Conservation (phyloP, 139 green algal species). For the Closterium sp. region DNA sequence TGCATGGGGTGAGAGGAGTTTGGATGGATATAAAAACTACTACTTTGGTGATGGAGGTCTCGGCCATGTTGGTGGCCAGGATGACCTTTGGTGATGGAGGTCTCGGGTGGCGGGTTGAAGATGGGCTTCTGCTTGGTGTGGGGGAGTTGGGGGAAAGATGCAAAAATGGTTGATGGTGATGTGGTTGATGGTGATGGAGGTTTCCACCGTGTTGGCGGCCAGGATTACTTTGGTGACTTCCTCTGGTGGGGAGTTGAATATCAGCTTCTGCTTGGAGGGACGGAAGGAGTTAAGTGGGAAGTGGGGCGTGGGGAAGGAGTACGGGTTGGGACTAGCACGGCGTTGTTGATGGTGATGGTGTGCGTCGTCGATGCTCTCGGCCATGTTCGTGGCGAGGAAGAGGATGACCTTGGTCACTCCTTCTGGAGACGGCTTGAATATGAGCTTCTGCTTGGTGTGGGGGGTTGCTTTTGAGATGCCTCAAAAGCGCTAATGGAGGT, state of each 20-base stretch:
- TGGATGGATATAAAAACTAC: background rate
- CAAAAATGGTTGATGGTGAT: slow-evolving; percentile 11
- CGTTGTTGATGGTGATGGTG: too few relatives aligned
- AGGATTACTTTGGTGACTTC: slow-evolving; percentile 63
- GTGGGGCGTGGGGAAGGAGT: too few relatives aligned
- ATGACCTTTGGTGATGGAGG: slow-evolving; percentile 63
- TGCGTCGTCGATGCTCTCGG: too few relatives aligned
- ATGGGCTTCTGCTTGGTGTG: slow-evolving; percentile 29
- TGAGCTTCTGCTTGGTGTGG: slow-evolving; percentile 22
- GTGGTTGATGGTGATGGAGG: slow-evolving; percentile 65
- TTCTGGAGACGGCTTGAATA: slow-evolving; percentile 54
- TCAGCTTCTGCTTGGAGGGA: slow-evolving; percentile 46
- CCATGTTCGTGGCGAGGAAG: slow-evolving; percentile 64
- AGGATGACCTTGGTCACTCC: slow-evolving; percentile 62
- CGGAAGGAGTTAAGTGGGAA: background rate
- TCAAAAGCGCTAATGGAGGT: too few relatives aligned
- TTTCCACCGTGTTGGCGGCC: slow-evolving; percentile 65
- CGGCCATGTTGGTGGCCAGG: slow-evolving; percentile 64
- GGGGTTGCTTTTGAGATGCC: too few relatives aligned
- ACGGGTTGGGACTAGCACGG: background rate
- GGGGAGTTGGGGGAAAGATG: too few relatives aligned
- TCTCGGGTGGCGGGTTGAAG: slow-evolving; percentile 55
- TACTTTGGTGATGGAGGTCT: slow-evolving; percentile 66
- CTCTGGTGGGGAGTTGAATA: slow-evolving; percentile 54
- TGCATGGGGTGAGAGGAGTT: background rate